These are phyloP conservation scores for Cryptosporidium felis DNA, from an alignment of 169 alveolate genomes.

Conservation along the genomic window DNA sequence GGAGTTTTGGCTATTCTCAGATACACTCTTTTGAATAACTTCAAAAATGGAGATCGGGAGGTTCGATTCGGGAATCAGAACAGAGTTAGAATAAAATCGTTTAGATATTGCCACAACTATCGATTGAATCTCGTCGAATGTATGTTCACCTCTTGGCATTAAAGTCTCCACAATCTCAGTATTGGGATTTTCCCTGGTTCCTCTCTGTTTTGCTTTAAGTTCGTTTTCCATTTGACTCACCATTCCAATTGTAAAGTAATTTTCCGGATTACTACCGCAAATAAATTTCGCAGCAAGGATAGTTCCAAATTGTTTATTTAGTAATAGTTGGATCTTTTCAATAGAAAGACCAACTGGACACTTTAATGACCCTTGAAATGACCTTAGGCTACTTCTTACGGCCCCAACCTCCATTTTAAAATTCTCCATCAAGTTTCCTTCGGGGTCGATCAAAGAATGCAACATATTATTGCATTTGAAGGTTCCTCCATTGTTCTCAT, in stretches of 20 bases:
- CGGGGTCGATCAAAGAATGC: background rate
- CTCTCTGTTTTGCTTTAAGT: background rate
- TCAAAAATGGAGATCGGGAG: conserved; percentile 41
- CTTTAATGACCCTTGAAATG: conserved; percentile 44
- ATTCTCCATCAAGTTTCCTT: background rate
- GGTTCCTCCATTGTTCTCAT: background rate
- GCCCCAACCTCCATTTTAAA: background rate
- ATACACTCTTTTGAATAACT: conserved; percentile 7
- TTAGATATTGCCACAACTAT: background rate
- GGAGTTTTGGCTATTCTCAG: background rate
- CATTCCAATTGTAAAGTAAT: conserved; percentile 18
- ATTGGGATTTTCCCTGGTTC: background rate
- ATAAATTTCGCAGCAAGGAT: conserved; percentile 5
- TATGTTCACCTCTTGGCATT: background rate
- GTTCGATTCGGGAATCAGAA: conserved; percentile 9
- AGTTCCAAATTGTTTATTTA: background rate
- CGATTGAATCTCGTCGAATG: conserved; percentile 3
- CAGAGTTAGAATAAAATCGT: background rate
- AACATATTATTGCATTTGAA: conserved; percentile 9
- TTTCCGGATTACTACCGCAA: conserved; percentile 36
- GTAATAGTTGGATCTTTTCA: conserved; percentile 28
- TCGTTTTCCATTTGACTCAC: background rate
- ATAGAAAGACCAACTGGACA: conserved; percentile 54
- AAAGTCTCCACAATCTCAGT: background rate
- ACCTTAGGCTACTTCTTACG: conserved; percentile 41